These are phyloP conservation scores for Trichoderma atrobrunneum DNA, from an alignment of 2,329 filamentous ascomycete genomes.

Conservation along the genomic window DNA sequence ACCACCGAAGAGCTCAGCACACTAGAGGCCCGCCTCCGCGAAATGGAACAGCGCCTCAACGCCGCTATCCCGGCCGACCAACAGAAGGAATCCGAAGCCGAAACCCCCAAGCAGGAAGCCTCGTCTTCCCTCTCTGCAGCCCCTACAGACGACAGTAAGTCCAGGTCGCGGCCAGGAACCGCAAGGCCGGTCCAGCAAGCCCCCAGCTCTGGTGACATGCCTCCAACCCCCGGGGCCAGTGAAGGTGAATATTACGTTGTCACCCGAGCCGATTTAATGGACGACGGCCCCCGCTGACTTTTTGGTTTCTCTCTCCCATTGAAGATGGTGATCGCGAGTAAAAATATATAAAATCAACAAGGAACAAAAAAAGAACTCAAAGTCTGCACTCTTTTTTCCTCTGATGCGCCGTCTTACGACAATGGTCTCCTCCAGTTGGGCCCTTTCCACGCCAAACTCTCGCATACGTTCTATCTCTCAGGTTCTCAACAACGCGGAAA, in stretches of 20 bases:
- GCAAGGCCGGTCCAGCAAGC: slow-evolving; percentile 50
- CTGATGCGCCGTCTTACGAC: slow-evolving; percentile 1
- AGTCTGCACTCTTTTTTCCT: background rate
- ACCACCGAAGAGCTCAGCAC: slow-evolving; percentile 79
- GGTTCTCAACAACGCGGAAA: background rate
- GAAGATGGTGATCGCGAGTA: slow-evolving; percentile 40
- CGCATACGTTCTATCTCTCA: background rate
- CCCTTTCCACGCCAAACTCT: background rate
- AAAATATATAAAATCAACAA: slow-evolving; percentile 13
- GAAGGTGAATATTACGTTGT: slow-evolving; percentile 58
- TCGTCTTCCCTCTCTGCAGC: slow-evolving; percentile 22
- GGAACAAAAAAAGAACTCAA: background rate
- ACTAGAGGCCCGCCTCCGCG: slow-evolving; percentile 78
- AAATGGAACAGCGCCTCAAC: slow-evolving; percentile 76
- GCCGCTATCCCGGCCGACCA: slow-evolving; percentile 26
- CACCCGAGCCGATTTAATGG: slow-evolving; percentile 30
- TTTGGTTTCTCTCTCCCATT: slow-evolving; percentile 22
- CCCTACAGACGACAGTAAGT: slow-evolving; percentile 34
- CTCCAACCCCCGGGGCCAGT: slow-evolving; percentile 58
- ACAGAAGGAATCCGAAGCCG: slow-evolving; percentile 11
- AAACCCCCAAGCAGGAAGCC: slow-evolving; percentile 16
- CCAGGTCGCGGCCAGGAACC: slow-evolving; percentile 54
- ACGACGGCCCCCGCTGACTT: slow-evolving; percentile 33
- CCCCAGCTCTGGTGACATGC: slow-evolving; percentile 55
- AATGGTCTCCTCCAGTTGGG: background rate